These are phyloP conservation scores for Stentor roeselii DNA, from an alignment of 73 alveolate species.

Conservation along the genomic window DNA sequence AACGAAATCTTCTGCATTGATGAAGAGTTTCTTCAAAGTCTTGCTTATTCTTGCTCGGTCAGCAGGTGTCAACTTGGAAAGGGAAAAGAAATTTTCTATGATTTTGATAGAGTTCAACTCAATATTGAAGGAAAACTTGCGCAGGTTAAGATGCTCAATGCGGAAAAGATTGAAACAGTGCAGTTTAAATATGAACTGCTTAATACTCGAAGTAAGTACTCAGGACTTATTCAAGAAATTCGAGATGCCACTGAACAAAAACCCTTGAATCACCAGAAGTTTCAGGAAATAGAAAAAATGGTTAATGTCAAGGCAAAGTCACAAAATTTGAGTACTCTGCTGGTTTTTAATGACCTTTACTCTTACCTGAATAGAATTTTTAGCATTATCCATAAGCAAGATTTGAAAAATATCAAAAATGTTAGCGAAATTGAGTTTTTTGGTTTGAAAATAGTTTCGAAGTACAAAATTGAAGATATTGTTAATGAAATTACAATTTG, in stretches of 20 bases:
- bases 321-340: neutral
- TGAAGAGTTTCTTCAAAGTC: too few relatives aligned
- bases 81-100: slow-evolving; percentile 6
- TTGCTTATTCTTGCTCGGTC: too few relatives aligned
- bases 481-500: neutral
- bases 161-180: neutral
- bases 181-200: slow-evolving; percentile 1
- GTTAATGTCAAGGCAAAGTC: neutral
- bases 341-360: neutral
- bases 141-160: neutral
- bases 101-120: neutral
- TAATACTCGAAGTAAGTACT: neutral
- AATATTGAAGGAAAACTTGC: neutral
- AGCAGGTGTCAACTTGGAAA: too few relatives aligned
- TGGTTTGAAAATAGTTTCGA: too few relatives aligned
- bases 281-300: neutral
- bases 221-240: slow-evolving; percentile 10
- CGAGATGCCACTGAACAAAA: neutral
- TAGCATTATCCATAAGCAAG: neutral
- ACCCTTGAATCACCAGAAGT: neutral
- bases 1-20: too few relatives aligned
- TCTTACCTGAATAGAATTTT: neutral
- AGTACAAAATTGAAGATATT: too few relatives aligned
- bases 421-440: neutral
- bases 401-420: neutral